Percentiles rank a stretch among this genome's conserved stretches.
These are phyloP conservation scores for Diplodia intermedia DNA, from an alignment of 2,329 filamentous ascomycete genomes.

Conservation along the genomic window DNA sequence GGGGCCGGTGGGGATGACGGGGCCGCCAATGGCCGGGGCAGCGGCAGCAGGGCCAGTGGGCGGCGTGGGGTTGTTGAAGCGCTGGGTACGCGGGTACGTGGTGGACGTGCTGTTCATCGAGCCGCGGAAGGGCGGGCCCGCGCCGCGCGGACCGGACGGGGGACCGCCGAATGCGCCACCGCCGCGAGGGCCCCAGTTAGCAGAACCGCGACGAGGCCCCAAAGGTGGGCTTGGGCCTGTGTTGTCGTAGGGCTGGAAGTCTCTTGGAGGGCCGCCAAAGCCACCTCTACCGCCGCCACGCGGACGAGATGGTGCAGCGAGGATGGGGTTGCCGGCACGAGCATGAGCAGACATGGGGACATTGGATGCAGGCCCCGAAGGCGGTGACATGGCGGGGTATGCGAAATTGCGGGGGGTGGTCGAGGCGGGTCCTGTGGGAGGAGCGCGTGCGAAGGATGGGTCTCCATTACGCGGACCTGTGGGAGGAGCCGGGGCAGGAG, in stretches of 20 bases:
- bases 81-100: slow-evolving; percentile 56
- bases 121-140: slow-evolving; percentile 49
- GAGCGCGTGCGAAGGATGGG: slow-evolving; percentile 43
- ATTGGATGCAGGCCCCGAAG: slow-evolving; percentile 46
- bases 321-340: slow-evolving; percentile 45
- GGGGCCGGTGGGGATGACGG: slow-evolving; percentile 32
- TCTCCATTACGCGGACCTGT: slow-evolving; percentile 49
- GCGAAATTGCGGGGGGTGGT: slow-evolving; percentile 33
- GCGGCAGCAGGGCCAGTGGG: slow-evolving; percentile 25
- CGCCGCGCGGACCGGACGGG: slow-evolving; percentile 45
- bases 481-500: slow-evolving; percentile 40
- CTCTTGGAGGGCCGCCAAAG: slow-evolving; percentile 40
- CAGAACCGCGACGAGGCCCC: slow-evolving; percentile 45
- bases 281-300: slow-evolving; percentile 51
- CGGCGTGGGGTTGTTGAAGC: slow-evolving; percentile 44
- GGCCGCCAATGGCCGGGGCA: slow-evolving; percentile 32
- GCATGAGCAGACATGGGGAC: slow-evolving; percentile 43
- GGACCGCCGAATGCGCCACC: slow-evolving; percentile 42
- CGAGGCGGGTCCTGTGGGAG: slow-evolving; percentile 50
- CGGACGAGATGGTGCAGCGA: slow-evolving; percentile 51
- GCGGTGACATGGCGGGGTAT: slow-evolving; percentile 49
- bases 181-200: slow-evolving; percentile 42
- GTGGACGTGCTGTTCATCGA: slow-evolving; percentile 52
- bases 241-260: slow-evolving; percentile 40
- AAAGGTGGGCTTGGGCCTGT: slow-evolving; percentile 45